These are phyloP conservation scores for Fusarium xyrophilum DNA, from an alignment of 2,329 filamentous ascomycete species.

Conservation along the genomic window DNA sequence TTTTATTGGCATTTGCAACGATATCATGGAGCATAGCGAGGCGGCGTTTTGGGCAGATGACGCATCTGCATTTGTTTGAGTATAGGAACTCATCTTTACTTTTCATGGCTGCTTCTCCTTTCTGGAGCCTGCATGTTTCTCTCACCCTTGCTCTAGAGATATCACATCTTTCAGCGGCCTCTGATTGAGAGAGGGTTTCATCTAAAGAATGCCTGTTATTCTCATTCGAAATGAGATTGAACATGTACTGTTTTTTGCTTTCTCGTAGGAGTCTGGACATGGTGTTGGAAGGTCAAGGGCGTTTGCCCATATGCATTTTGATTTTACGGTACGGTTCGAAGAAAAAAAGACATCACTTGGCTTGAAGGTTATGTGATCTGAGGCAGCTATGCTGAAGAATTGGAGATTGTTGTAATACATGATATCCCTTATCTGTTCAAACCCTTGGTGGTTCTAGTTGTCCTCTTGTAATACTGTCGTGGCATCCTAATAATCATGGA, in stretches of 20 bases:
- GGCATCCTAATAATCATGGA: not conserved
- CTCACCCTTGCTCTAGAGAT: slow-evolving; percentile 17
- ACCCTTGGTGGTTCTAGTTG: not conserved
- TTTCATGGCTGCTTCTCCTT: slow-evolving; percentile 25
- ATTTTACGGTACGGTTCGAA: slow-evolving; percentile 34
- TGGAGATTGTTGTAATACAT: slow-evolving; percentile 34
- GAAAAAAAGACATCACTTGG: slow-evolving; percentile 32
- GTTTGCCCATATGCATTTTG: slow-evolving; percentile 21
- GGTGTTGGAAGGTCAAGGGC: slow-evolving; percentile 27
- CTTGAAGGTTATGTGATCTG: slow-evolving; percentile 14
- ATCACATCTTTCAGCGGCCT: slow-evolving; percentile 14
- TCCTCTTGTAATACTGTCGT: not conserved
- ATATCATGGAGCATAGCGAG: slow-evolving; percentile 51
- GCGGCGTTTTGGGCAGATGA: slow-evolving; percentile 46
- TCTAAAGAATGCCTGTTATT: slow-evolving; percentile 13
- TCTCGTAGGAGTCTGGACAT: slow-evolving; percentile 24
- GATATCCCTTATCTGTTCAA: slow-evolving; percentile 15
- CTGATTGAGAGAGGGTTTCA: slow-evolving; percentile 17
- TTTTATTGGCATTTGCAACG: slow-evolving; percentile 36
- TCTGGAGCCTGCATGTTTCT: slow-evolving; percentile 19
- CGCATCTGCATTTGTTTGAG: slow-evolving; percentile 36
- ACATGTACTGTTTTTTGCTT: slow-evolving; percentile 8
- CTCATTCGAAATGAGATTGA: slow-evolving; percentile 3
- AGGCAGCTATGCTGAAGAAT: slow-evolving; percentile 14
- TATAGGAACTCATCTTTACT: slow-evolving; percentile 28